These are phyloP conservation scores for Osmanthus fragrans DNA, from an alignment of 257 asterid species.

Conservation along the genomic window DNA sequence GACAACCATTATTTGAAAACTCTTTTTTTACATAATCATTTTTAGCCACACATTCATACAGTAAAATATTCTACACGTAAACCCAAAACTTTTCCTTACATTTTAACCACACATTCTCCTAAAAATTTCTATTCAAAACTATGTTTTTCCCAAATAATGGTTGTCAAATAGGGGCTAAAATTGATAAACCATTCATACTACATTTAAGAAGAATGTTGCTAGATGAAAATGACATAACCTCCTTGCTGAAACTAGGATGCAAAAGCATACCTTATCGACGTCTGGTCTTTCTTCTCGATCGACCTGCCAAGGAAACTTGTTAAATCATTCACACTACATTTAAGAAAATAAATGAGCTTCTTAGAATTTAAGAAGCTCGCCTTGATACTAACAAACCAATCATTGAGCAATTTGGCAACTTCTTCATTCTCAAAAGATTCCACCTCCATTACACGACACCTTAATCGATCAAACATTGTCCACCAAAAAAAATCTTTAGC, in stretches of 20 bases:
- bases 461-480: slow-evolving; percentile 22
- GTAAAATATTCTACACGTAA: too few species aligned
- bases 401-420: slow-evolving; percentile 79
- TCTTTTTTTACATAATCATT: too few species aligned
- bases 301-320: slow-evolving; percentile 47
- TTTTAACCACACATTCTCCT: too few species aligned
- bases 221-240: not conserved
- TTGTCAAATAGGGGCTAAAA: not conserved
- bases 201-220: not conserved
- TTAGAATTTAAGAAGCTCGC: slow-evolving; percentile 33
- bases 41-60: too few species aligned
- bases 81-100: too few species aligned
- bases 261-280: slow-evolving; percentile 75
- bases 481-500: slow-evolving; percentile 1
- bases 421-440: slow-evolving; percentile 91
- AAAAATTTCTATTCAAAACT: too few species aligned
- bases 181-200: not conserved
- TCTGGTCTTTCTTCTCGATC: slow-evolving; percentile 98
- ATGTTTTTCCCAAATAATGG: too few species aligned
- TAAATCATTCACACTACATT: slow-evolving; percentile 6
- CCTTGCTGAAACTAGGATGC: not conserved
- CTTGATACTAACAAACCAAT: slow-evolving; percentile 91
- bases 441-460: slow-evolving; percentile 99
- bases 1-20: too few species aligned
- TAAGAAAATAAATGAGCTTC: not conserved